Percentiles rank a stretch among this genome's conserved stretches.
Evolutionary conservation across 2,329 filamentous ascomycete genomes (phyloP).

Genomic region (Achaetomium macrosporum): DNA sequence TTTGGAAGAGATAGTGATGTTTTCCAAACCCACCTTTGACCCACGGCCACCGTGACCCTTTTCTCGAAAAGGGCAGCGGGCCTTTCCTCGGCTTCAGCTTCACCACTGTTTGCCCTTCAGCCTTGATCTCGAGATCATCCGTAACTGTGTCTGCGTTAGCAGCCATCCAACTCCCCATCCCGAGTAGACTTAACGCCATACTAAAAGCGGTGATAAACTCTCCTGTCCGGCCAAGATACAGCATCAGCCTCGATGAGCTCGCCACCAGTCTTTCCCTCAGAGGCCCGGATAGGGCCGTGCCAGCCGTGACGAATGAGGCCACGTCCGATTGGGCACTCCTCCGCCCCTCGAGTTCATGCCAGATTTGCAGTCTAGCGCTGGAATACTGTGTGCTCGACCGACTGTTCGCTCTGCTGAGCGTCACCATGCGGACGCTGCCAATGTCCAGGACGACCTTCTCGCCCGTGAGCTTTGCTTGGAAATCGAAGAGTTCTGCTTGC

Average conservation of each 20-base stretch:
- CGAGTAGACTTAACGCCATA: slow-evolving; percentile 9
- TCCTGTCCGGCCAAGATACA: slow-evolving; percentile 26
- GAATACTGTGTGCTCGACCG: slow-evolving; percentile 24
- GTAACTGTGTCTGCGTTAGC: slow-evolving; percentile 19
- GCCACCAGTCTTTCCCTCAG: slow-evolving; percentile 23
- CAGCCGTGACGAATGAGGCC: slow-evolving; percentile 27
- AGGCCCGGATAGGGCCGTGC: slow-evolving; percentile 27
- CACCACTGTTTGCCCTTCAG: slow-evolving; percentile 25
- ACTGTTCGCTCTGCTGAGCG: slow-evolving; percentile 18
- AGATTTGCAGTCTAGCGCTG: slow-evolving; percentile 27
- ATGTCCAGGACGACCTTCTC: slow-evolving; percentile 29
- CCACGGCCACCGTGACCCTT: slow-evolving; percentile 22
- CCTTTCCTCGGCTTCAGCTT: slow-evolving; percentile 27
- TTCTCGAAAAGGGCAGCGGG: slow-evolving; percentile 20
- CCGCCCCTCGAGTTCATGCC: slow-evolving; percentile 25
- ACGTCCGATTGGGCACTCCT: slow-evolving; percentile 21
- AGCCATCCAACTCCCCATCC: background rate
- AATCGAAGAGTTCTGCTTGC: slow-evolving; percentile 24
- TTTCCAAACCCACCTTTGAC: slow-evolving; percentile 21
- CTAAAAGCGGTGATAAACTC: slow-evolving; percentile 28
- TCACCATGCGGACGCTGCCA: slow-evolving; percentile 25
- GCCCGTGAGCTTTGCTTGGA: slow-evolving; percentile 27
- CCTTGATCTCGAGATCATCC: slow-evolving; percentile 27
- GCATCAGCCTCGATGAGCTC: slow-evolving; percentile 23
- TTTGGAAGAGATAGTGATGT: background rate